Evolutionary conservation across 768 basidiomycete genomes (phyloP), one percentile per base, ranked within the genome.

Genomic region (Lentinula sp.): DNA sequence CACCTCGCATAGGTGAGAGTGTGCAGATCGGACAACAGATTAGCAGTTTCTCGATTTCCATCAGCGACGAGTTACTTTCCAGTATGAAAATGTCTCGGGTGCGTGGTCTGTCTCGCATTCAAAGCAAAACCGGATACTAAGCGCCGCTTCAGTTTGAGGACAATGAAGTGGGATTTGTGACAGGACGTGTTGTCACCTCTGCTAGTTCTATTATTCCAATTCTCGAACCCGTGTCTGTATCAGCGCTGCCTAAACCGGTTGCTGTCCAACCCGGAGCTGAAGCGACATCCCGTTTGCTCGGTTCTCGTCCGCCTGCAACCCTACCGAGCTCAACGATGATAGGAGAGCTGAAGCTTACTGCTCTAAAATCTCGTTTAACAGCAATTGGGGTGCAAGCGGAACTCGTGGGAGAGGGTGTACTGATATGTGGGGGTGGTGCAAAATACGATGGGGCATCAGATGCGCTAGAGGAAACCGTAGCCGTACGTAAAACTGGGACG

Each of bases 1-100:
- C 90, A 6, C 97, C 97, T 0, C 68, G 72, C 9, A 76, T 80
- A 33, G 86, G 87, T n/a, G 91, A 97, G 70, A 84, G 78, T 15
- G 73, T 98, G 42, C 90, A 90, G 68, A 95, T 98, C 63, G 97
- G 97, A 23, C 96, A 98, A 70, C 93, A 98, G 69, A 95, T 93
- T 46, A 93, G 91, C 67, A 95, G 86, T 67, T 98, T 93, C 75
- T 94, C 95, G 0, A 87, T 99, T 64, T 93, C 93, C 6, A 85
- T 99, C 52, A 93, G 94, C 63, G 96, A 99, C 63, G 88, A 88
- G 63, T 78, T 98, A 43, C 77, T 98, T 62, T 82, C 81, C 5
- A 83, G 86, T 2, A 73, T 97, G 64, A 86, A 85, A 69, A 88
- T 95, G 85, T 95, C 96, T 10, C 82, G 88, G 72, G 95, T 96